Base-by-base conservation (phyloP, 768 basidiomycete genomes). In the Lactarius deliciosus region DNA sequence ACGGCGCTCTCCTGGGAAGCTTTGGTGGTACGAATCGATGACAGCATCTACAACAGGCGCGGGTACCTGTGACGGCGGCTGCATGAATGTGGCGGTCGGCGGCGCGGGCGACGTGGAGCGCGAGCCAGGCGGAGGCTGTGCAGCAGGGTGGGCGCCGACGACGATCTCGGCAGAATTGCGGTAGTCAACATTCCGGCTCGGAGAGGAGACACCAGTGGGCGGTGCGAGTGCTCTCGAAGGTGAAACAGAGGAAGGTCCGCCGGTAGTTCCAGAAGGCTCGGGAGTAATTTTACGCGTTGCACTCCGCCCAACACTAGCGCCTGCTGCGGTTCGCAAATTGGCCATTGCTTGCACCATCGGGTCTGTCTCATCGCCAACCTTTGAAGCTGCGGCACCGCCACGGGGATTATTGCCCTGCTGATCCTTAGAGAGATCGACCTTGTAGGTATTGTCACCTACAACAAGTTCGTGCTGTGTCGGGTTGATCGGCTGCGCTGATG, bases 1-100 rank as follows among this genome's bases (percentile, higher is more conserved):
- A 81, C 80, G 55, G 85, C 78, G 72, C 84, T 97, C 96, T 4
- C 94, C 95, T 8, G 95, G 96, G 74, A 98, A 84, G 1, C 89
- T 85, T 72, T 94, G 93, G 32, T 88, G 85, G 73, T 98, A 98
- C 69, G 86, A 83, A 0, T 81, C 80, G 18, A 94, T 76, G 9
- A 94, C 87, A n/a, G 86, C 85, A 64, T 91, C 87, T 20, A 93
- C 85, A 0, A 86, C 82, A 47, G 80, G 74, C 1, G 81, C 81
- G 8, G 80, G 68, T 2, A 81, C 77, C 36, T 79, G 77, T 4
- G 77, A 74, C 0, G 80, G 77, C 18, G 85, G 87, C 8, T 86
- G 83, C 85, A 90, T 92, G 74, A 94, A 85, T 9, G 82, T 89
- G 2, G 91, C 85, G n/a, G 81, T 87, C 5, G 89, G 89, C 5